Percentiles rank a stretch among this genome's conserved stretches.
phyloP scores from a whole-genome alignment of 257 asterid species.

The Solanum peruvianum region DNA sequence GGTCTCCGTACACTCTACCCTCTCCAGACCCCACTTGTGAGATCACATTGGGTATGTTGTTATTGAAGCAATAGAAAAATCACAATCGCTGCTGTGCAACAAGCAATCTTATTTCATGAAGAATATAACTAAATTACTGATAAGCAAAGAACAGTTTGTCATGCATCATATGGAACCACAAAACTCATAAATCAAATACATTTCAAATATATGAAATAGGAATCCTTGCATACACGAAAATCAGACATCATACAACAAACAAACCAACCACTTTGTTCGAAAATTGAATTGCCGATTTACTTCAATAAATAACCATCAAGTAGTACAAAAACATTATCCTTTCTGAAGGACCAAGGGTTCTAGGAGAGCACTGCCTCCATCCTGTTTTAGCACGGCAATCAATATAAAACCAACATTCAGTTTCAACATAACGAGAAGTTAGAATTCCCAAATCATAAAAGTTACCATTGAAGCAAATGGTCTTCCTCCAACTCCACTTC shows the following conservation, averaged over 20 bases:
- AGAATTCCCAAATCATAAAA: neutral
- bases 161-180: neutral
- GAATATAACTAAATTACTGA: neutral
- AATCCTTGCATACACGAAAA: neutral
- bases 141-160: neutral
- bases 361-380: neutral
- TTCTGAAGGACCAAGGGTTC: neutral
- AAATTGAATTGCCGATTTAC: neutral
- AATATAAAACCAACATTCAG: neutral
- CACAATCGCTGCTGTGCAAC: neutral
- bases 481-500: neutral
- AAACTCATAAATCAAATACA: neutral
- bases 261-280: neutral
- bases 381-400: neutral
- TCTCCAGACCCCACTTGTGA: neutral
- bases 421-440: neutral
- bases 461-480: conserved; percentile 1
- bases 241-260: neutral
- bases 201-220: neutral
- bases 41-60: neutral
- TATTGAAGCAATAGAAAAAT: neutral
- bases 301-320: neutral
- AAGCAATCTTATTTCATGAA: neutral
- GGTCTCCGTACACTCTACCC: neutral
- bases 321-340: neutral